Evolutionary conservation across 2,329 filamentous ascomycete genomes (phyloP), one percentile per base, ranked within the genome.

Genomic region (Sporothrix humicola): DNA sequence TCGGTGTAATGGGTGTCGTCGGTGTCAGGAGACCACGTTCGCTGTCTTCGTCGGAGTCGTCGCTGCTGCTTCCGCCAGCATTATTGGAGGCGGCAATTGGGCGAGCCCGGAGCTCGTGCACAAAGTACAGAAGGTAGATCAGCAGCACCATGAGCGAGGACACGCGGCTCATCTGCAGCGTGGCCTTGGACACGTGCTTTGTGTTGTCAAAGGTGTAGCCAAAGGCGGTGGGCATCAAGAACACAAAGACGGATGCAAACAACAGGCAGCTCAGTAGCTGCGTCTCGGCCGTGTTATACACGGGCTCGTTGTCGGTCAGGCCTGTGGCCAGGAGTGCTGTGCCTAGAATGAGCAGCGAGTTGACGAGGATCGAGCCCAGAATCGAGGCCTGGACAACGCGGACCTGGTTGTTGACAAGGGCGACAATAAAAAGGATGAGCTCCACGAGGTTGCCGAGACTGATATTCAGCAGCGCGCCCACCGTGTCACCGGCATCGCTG

Each of bases 341-440:
- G 78, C 92, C 92, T 80, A 94, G 87, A 65, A 94, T 95, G 26
- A 98, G 89, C 8, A 98, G 87, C 76, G 98, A 91, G 82, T 98
- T 98, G 77, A 95, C 98, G 54, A 98, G 86, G 78, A 98, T 97
- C 79, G 93, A 97, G 66, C 96, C 95, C 48, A 98, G 90, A 95
- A 98, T 98, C 76, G 94, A 97, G 23, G 95, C 92, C 84, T 98
- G 96, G n/a, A 98, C 95, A 77, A 98, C 95, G 78, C 95, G 91
- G 80, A 98, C 96, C 83, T 98, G 92, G 75, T 90, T 89, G 78
- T 95, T 90, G 77, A 86, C 89, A 59, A 98, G 87, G 37, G 95
- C 95, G 77, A 98, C 74, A 20, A 73, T 74, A 42, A 93, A 94
- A 76, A 94, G 92, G 79, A 94, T 94, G 79, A 94, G 82, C 81